Conservation (phyloP, 441 rosid species). For the Codiaeum variegatum region DNA sequence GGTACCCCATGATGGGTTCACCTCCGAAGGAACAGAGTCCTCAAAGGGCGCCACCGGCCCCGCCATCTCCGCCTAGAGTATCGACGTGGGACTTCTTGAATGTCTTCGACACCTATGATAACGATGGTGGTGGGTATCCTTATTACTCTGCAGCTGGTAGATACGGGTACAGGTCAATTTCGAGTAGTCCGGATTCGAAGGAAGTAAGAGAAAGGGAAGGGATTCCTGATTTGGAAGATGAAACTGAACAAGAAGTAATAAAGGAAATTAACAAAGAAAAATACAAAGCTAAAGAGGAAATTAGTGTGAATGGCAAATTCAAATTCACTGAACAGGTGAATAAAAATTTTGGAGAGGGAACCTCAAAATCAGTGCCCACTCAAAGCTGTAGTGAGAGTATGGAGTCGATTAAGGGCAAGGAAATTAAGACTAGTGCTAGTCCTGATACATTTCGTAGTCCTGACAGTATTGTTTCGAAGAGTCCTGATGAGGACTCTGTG, state of each 20-base stretch:
- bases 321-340: slow-evolving; percentile 16
- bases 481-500: slow-evolving; percentile 44
- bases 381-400: slow-evolving; percentile 33
- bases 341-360: slow-evolving; percentile 57
- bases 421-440: slow-evolving; percentile 34
- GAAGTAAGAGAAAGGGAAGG: slow-evolving; percentile 95
- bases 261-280: slow-evolving; percentile 38
- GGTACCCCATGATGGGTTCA: slow-evolving; percentile 42
- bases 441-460: slow-evolving; percentile 32
- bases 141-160: slow-evolving; percentile 23
- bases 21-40: slow-evolving; percentile 38
- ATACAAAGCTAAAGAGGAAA: slow-evolving; percentile 30
- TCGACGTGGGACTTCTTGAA: slow-evolving; percentile 87
- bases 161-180: slow-evolving; percentile 46
- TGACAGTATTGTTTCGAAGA: slow-evolving; percentile 44
- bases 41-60: slow-evolving; percentile 46
- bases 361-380: slow-evolving; percentile 33
- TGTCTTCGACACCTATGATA: slow-evolving; percentile 61
- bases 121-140: slow-evolving; percentile 33
- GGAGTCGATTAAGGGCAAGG: slow-evolving; percentile 37
- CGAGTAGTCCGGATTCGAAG: slow-evolving; percentile 87
- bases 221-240: slow-evolving; percentile 92
- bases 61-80: slow-evolving; percentile 75
- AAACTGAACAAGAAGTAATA: slow-evolving; percentile 55
- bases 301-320: slow-evolving; percentile 16